Evolutionary conservation across 2,329 filamentous ascomycete species (phyloP), one percentile per base, ranked within the genome.

Genomic region (Colletotrichum caudatum): DNA sequence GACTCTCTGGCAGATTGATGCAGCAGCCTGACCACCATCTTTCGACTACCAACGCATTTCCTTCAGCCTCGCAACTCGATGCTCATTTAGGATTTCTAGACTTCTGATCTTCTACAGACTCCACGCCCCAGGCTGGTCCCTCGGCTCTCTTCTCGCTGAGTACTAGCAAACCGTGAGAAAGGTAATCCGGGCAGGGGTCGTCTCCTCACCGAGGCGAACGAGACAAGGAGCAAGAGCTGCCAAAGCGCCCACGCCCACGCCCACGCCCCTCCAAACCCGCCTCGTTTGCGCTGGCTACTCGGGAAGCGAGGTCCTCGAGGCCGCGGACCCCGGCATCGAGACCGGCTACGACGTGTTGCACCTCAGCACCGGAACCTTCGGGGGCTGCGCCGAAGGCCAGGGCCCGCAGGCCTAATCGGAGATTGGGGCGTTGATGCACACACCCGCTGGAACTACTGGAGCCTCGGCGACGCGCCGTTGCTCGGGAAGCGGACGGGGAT

Each of bases 401-500:
- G 82, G 88, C 75, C 76, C 79, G 2, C 83, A 87, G 64, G 84
- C 88, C 71, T 88, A 88, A 73, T 81, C 80, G 1, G 84, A 86
- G 33, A 88, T 89, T 64, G 86, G 86, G 1, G 82, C 82, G 0
- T 73, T 88, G 74, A 85, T 82, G 81, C n/a, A n/a, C 87, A 89
- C 75, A 83, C 85, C 74, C 86, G 84, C 68, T 89, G 86, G 86
- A 88, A 86, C 1, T 89, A 88, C 76, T 88, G 86, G 87, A 86
- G 86, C 1, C 86, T 88, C 75, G 86, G 83, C 29, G 86, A 86
- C 3, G 86, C 86, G 6, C 85, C 84, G 1, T 76, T 89, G 20
- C 72, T 88, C n/a, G 76, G 81, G 20, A 64, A 71, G 39, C 75
- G 71, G n/a, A 78, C 78, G 16, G 84, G 84, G 0, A 74, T 35